Percentiles rank a stretch among this genome's conserved stretches.
phyloP scores from a whole-genome alignment of 1,284 basidiomycete species.

The Irpex sp. region DNA sequence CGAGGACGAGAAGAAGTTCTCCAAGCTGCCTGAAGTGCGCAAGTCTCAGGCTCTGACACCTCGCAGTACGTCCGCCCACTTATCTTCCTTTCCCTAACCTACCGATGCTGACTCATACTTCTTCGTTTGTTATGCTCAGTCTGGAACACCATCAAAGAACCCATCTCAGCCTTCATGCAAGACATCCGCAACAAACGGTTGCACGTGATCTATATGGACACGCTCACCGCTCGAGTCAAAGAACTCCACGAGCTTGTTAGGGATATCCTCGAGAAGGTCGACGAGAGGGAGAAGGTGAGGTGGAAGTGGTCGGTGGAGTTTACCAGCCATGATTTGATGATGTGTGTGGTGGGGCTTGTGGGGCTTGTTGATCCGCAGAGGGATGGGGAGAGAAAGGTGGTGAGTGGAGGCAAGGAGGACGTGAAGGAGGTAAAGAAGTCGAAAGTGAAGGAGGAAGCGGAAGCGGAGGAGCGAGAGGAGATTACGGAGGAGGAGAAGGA shows the following conservation, averaged over 20 bases:
- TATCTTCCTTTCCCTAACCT: neutral
- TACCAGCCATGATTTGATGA: no score
- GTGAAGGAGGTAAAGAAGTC: no score
- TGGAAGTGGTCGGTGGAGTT: no score
- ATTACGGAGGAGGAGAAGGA: no score
- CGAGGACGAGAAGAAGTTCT: neutral
- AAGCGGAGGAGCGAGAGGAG: no score
- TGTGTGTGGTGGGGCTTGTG: no score
- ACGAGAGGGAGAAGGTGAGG: neutral
- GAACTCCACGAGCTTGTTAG: neutral
- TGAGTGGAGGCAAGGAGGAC: no score
- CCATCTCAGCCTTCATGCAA: neutral
- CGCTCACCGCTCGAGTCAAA: neutral
- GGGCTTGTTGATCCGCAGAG: no score
- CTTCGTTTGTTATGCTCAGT: neutral
- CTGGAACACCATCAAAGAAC: neutral
- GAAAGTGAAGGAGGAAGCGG: no score
- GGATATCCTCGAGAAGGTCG: neutral
- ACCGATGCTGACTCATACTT: neutral
- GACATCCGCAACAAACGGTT: neutral
- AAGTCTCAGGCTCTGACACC: neutral
- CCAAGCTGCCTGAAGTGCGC: neutral
- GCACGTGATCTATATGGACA: neutral
- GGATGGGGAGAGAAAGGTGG: no score
- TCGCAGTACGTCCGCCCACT: neutral